Evolutionary conservation across 441 rosid species (phyloP), one percentile per base, ranked within the genome.

Genomic region (Gossypium davidsonii): DNA sequence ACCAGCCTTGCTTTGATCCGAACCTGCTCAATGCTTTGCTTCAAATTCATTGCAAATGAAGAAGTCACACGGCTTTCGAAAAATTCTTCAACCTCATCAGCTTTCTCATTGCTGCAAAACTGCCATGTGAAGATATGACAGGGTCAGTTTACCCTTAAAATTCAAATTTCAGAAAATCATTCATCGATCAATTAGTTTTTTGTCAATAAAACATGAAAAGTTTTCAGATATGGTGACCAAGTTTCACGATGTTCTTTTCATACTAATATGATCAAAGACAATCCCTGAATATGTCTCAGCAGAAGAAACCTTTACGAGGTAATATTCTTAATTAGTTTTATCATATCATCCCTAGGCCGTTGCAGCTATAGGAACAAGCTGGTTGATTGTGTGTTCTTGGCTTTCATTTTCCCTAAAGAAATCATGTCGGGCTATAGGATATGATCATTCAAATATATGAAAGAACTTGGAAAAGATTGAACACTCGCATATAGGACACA

Each of bases 11-110:
- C 90, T 23, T 89, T 94, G 57, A 94, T 85, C 74, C 76, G 74
- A 25, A 91, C 92, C 67, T 81, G 81, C 73, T 94, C 99, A 21
- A 91, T 75, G 86, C 99, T 90, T 86, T 89, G 94, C 91, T 90
- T 94, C 91, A 92, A 80, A 68, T 96, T 94, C 81, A 97, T 91
- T 12, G 87, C 83, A 52, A 92, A 85, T 1, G 93, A 78, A 44
- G 92, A 90, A 76, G 70, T 85, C 0, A 83, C 23, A 1, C 91
- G 89, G 71, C 80, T 83, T 46, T 86, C 82, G 58, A 91, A 92
- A 88, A 81, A 94, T 79, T 94, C 93, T 81, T 87, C 94, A 31
- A 88, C 82, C 82, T 94, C 98, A 79, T 79, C 80, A 1, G 88
- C 96, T 80, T 84, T 91, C 80, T 91, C 96, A 71, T 65, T 21